A percentile compares a stretch with the other conserved stretches of the same genome.
These are phyloP conservation scores for Testicularia cyperi DNA, from an alignment of 1,284 basidiomycete species.

Conservation along the genomic window DNA sequence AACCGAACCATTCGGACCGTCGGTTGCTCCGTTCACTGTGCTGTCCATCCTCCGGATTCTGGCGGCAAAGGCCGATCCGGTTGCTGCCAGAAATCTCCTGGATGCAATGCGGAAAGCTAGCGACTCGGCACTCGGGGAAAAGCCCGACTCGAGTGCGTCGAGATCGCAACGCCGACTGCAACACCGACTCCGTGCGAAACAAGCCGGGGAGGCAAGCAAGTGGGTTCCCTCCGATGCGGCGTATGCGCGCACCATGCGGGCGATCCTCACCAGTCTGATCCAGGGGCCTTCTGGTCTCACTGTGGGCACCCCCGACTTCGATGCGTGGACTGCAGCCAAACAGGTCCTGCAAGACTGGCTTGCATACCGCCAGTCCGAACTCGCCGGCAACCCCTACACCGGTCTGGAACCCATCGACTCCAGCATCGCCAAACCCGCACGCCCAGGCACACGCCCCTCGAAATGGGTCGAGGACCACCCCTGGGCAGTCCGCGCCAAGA, in stretches of 20 bases:
- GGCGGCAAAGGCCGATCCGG: conserved; percentile 9
- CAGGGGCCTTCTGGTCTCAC: conserved; percentile 12
- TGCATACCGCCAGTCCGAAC: background rate
- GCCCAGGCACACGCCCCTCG: background rate
- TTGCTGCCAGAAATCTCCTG: conserved; percentile 12
- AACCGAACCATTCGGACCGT: conserved; percentile 4
- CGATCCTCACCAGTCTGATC: conserved; percentile 2
- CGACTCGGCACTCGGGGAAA: background rate
- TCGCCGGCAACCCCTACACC: background rate
- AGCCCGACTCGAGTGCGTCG: too few relatives aligned
- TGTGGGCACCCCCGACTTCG: background rate
- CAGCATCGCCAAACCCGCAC: background rate
- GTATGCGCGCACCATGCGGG: conserved; percentile 18
- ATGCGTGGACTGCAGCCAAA: conserved; percentile 21
- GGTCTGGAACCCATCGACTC: background rate
- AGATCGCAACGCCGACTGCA: too few relatives aligned
- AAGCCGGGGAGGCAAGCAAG: background rate
- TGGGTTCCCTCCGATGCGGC: conserved; percentile 13
- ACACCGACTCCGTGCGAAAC: too few relatives aligned
- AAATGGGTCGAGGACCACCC: background rate
- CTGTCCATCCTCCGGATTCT: conserved; percentile 8
- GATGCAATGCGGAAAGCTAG: conserved; percentile 19
- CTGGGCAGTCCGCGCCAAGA: background rate
- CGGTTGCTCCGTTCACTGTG: conserved; percentile 1
- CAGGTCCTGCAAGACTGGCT: conserved; percentile 7